These are phyloP conservation scores for Zangia roseola DNA, from an alignment of 768 basidiomycete species.

Conservation along the genomic window DNA sequence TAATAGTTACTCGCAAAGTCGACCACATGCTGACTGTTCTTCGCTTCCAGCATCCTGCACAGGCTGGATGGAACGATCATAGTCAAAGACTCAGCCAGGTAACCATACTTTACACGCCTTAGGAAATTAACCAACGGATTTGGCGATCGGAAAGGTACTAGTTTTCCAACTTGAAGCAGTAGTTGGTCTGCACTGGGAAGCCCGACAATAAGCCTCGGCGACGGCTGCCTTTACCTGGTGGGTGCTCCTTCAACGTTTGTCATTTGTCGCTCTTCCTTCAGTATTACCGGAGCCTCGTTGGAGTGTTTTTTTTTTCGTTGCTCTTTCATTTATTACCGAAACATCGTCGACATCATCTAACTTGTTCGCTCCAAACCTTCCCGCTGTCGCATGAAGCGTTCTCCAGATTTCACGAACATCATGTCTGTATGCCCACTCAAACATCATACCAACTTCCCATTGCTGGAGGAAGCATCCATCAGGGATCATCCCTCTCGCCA, in stretches of 20 bases:
- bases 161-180: not conserved
- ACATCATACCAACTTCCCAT: not conserved
- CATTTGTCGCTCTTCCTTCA: not conserved
- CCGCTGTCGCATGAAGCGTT: conserved; percentile 7
- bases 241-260: conserved; percentile 6
- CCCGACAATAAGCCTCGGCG: conserved; percentile 6
- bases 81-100: conserved; percentile 8
- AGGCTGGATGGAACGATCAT: conserved; percentile 9
- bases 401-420: conserved; percentile 18
- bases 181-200: not conserved
- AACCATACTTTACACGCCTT: not conserved
- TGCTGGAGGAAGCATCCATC: conserved; percentile 1
- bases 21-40: not conserved
- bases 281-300: not conserved
- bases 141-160: not conserved
- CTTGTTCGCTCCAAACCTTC: not conserved
- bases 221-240: conserved; percentile 11
- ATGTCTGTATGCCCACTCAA: conserved; percentile 17
- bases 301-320: not conserved
- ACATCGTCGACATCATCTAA: conserved; percentile 5
- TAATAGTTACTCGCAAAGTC: no score
- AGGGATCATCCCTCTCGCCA: conserved; percentile 1
- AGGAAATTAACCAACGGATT: not conserved
- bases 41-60: conserved; percentile 5
- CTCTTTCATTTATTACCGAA: conserved; percentile 5